phyloP scores from a whole-genome alignment of 768 basidiomycete genomes.

The Jaapia argillacea region DNA sequence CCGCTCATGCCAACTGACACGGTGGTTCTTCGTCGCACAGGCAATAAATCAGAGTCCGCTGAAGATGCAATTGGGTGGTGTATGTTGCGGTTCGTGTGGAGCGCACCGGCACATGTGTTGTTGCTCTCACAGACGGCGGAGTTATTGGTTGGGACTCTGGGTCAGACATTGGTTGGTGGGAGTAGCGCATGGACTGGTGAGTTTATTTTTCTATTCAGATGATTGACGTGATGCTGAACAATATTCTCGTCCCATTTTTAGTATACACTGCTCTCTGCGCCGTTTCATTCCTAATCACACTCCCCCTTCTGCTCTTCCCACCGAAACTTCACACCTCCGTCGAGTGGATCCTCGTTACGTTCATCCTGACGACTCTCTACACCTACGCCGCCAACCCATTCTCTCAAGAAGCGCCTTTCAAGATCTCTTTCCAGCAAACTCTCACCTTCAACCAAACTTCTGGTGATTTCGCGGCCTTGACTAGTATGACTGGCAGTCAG shows the following conservation, averaged over 20 bases:
- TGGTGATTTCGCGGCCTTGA: conserved; percentile 22
- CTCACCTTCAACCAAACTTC: conserved; percentile 27
- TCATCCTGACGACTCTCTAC: conserved; percentile 29
- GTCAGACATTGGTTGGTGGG: conserved; percentile 58
- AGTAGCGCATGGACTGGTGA: conserved; percentile 37
- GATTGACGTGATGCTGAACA: too few species aligned
- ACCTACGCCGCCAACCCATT: conserved; percentile 50
- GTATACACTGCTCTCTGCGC: conserved; percentile 41
- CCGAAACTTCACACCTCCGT: conserved; percentile 36
- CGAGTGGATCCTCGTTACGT: conserved; percentile 25
- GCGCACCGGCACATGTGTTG: conserved; percentile 42
- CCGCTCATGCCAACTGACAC: too few species aligned
- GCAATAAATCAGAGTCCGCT: too few species aligned
- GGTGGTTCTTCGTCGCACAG: too few species aligned
- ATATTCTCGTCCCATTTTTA: conserved; percentile 12
- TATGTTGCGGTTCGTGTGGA: conserved; percentile 46
- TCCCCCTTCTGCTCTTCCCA: conserved; percentile 58
- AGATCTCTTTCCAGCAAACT: conserved; percentile 61
- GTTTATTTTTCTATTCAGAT: too few species aligned
- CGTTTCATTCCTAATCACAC: conserved; percentile 37
- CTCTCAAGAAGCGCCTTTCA: conserved; percentile 47
- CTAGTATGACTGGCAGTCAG: conserved; percentile 34
- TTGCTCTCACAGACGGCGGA: conserved; percentile 41
- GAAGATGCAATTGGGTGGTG: conserved; percentile 30
- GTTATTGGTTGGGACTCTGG: conserved; percentile 33